A percentile compares a stretch with the other conserved stretches of the same genome.
Conservation (phyloP, 441 rosid species). For the Populus trichocarpa region DNA sequence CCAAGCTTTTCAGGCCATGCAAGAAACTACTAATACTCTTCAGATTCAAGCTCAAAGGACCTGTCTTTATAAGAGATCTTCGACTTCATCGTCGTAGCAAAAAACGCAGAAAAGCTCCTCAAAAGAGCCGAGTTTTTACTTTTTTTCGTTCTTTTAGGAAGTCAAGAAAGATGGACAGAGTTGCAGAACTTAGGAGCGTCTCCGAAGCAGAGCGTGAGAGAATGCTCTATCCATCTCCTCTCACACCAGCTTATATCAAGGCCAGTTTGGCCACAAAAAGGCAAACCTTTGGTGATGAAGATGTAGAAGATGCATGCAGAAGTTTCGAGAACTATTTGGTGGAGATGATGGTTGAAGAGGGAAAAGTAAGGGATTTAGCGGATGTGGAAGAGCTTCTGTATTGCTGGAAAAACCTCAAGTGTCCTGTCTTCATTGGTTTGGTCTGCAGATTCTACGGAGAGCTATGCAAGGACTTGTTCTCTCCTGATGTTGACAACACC, state of each 20-base stretch:
- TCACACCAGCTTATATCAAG: slow-evolving; percentile 39
- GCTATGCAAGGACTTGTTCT: slow-evolving; percentile 63
- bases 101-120: slow-evolving; percentile 21
- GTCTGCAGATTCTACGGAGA: slow-evolving; percentile 79
- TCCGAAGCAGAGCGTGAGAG: slow-evolving; percentile 16
- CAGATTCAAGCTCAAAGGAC: slow-evolving; percentile 47
- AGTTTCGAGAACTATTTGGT: slow-evolving; percentile 78
- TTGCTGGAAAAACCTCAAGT: slow-evolving; percentile 74
- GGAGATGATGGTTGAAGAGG: slow-evolving; percentile 73
- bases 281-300: slow-evolving; percentile 27
- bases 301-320: slow-evolving; percentile 66
- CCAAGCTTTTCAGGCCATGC: slow-evolving; percentile 61
- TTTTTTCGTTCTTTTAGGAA: slow-evolving; percentile 21
- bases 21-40: slow-evolving; percentile 39
- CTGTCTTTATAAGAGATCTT: slow-evolving; percentile 42
- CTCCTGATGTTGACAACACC: slow-evolving; percentile 9
- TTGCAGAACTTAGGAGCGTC: slow-evolving; percentile 22
- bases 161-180: slow-evolving; percentile 33
- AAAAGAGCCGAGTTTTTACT: background rate
- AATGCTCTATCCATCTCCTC: slow-evolving; percentile 37
- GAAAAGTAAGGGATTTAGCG: slow-evolving; percentile 59
- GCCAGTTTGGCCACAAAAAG: slow-evolving; percentile 19
- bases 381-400: slow-evolving; percentile 82
- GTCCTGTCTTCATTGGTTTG: slow-evolving; percentile 64
- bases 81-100: slow-evolving; percentile 15